Evolutionary conservation across 2,329 filamentous ascomycete species (phyloP), one percentile per base, ranked within the genome.

Genomic region (Blastomyces parvus): DNA sequence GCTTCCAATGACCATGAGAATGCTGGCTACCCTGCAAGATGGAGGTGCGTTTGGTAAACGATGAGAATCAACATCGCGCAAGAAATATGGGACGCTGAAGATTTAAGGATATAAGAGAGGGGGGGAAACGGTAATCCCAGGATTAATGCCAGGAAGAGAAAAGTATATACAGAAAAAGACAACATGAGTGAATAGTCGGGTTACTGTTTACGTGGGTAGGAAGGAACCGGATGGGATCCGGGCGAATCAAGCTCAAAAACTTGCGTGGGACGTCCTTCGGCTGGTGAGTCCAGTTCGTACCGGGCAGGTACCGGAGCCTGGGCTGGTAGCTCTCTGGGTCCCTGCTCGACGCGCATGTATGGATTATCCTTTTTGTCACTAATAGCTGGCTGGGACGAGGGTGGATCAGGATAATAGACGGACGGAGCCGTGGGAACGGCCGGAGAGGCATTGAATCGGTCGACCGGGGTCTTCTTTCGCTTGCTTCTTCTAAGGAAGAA

Each of bases 401-500:
- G 22, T 6, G 22, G 40, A 2, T 46, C 38, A n/a, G 57, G 42
- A 33, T 44, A 59, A 19, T 46, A 30, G 27, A 46, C 25, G 19
- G 38, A 19, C 17, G 57, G 57, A 11, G 57, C 57, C 7, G 57
- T 44, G 13, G 57, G 57, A 46, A 46, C 57, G 25, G 57, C 57
- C 9, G 38, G 13, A 25, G 57, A 46, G 57, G 42, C 40, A 27
- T 44, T 46, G 14, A 59, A 59, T 44, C 22, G 22, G n/a, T n/a
- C 14, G 19, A 14, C 25, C 17, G 36, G n/a, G 40, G 52, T 61
- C 25, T 62, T 25, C n/a, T 38, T 56, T 17, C 13, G 30, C 17
- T 56, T 56, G 25, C 25, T 44, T 27, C 60, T 13, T 38, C 33
- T 42, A 19, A 60, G 33, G 38, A 64, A 64, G 42, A 56, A 64